These are phyloP conservation scores for Coprinopsis sp. DNA, from an alignment of 768 basidiomycete species.

Conservation along the genomic window DNA sequence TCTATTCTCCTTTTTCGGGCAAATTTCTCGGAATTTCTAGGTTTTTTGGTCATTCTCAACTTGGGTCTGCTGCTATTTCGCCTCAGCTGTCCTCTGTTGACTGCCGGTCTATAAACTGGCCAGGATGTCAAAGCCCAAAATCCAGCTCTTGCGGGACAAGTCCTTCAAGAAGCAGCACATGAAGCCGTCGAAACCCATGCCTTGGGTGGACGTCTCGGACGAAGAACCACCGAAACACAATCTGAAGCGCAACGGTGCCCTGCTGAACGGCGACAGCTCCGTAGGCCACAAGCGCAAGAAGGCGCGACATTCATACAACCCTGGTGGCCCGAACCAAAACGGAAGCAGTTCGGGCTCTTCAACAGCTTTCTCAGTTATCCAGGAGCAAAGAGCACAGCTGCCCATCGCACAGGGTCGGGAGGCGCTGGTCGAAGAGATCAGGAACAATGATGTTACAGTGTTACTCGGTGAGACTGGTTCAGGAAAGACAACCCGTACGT, in stretches of 20 bases:
- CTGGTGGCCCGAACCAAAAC: constrained; percentile 8
- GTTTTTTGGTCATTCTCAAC: too few species aligned
- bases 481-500: constrained; percentile 96
- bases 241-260: constrained; percentile 25
- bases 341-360: constrained; percentile 20
- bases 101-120: background rate
- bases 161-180: constrained; percentile 23
- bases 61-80: too few species aligned
- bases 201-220: constrained; percentile 39
- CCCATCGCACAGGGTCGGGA: constrained; percentile 80
- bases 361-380: constrained; percentile 36
- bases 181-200: constrained; percentile 25
- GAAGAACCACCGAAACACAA: constrained; percentile 27
- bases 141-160: constrained; percentile 18
- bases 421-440: constrained; percentile 67
- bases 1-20: background rate
- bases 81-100: background rate
- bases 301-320: constrained; percentile 22
- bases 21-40: background rate
- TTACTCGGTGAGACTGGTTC: constrained; percentile 97
- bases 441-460: constrained; percentile 77
- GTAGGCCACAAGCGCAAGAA: constrained; percentile 24
- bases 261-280: constrained; percentile 17
- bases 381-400: constrained; percentile 64
- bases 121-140: constrained; percentile 17